A percentile compares a stretch with the other conserved stretches of the same genome.
Conservation (phyloP, 2,329 filamentous ascomycete species). For the Aspergillus clavatus region DNA sequence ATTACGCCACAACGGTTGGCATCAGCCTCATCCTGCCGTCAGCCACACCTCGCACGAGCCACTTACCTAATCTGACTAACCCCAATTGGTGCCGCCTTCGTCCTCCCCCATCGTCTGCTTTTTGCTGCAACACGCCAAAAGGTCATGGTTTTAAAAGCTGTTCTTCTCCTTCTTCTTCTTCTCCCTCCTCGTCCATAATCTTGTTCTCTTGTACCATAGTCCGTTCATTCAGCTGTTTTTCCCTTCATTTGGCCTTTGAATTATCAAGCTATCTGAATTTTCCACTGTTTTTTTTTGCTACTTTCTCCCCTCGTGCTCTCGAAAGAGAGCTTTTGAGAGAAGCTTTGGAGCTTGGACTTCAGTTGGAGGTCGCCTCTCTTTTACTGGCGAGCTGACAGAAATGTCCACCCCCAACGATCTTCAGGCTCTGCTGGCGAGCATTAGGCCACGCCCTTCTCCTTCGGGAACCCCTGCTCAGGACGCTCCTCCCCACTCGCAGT, state of each 20-base stretch:
- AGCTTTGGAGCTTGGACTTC: slow-evolving; percentile 22
- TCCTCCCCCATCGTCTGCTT: slow-evolving; percentile 20
- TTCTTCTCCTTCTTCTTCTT: slow-evolving; percentile 12
- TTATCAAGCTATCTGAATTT: slow-evolving; percentile 2
- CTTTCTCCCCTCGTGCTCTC: slow-evolving; percentile 29
- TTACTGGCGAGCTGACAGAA: slow-evolving; percentile 36
- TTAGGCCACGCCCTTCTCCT: slow-evolving; percentile 39
- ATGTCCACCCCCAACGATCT: slow-evolving; percentile 46
- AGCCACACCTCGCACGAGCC: too few relatives aligned
- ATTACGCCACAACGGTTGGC: too few relatives aligned
- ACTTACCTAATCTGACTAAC: slow-evolving; percentile 1
- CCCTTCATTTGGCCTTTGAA: slow-evolving; percentile 12
- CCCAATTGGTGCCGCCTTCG: slow-evolving; percentile 15
- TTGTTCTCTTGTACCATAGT: slow-evolving; percentile 22
- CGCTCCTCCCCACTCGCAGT: slow-evolving; percentile 21
- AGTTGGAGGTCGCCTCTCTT: slow-evolving; percentile 26
- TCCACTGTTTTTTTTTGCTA: background rate
- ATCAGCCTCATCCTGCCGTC: slow-evolving; percentile 15
- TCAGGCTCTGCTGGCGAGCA: slow-evolving; percentile 44
- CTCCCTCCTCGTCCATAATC: too few relatives aligned
- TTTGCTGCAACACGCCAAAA: too few relatives aligned
- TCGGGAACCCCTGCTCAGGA: slow-evolving; percentile 29
- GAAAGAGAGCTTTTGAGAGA: slow-evolving; percentile 31
- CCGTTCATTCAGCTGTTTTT: slow-evolving; percentile 11
- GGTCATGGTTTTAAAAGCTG: too few relatives aligned